Evolutionary conservation across 768 basidiomycete species (phyloP).

Genomic region (Scleroderma citrinum): DNA sequence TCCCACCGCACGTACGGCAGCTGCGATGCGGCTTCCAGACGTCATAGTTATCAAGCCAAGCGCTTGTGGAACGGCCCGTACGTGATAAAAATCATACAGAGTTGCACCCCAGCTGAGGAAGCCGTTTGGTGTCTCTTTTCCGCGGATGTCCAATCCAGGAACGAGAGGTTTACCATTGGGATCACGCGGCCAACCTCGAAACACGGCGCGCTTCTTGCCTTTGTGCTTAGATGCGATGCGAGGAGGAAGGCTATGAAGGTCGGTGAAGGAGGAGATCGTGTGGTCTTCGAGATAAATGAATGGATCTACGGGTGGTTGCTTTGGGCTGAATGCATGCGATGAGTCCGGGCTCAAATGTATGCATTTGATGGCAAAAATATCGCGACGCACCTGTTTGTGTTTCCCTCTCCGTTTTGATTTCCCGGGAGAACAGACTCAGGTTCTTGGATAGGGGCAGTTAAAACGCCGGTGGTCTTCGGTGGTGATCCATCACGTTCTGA

Average conservation of each 20-base stretch:
- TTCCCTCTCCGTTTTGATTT: no score
- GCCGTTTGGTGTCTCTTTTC: constrained; percentile 17
- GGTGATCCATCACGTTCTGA: no score
- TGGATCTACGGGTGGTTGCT: no score
- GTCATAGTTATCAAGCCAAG: background rate
- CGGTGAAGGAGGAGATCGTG: background rate
- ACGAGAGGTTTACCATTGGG: constrained; percentile 10
- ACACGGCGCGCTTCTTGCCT: constrained; percentile 11
- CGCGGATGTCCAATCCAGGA: background rate
- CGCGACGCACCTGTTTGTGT: no score
- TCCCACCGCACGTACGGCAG: constrained; percentile 5
- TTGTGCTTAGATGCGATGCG: constrained; percentile 6
- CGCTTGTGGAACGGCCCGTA: constrained; percentile 2
- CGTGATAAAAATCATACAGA: constrained; percentile 20
- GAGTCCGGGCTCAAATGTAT: no score
- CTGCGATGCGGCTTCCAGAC: constrained; percentile 18
- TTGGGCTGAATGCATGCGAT: no score
- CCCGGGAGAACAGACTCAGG: no score
- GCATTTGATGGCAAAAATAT: no score
- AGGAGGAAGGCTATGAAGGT: constrained; percentile 6
- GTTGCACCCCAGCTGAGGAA: constrained; percentile 23
- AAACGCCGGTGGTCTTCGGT: no score
- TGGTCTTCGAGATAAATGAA: no score
- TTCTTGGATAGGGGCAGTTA: no score
- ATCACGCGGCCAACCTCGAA: constrained; percentile 23